Conservation (phyloP, 805 yeast species). For the Monosporozyma siamensis region DNA sequence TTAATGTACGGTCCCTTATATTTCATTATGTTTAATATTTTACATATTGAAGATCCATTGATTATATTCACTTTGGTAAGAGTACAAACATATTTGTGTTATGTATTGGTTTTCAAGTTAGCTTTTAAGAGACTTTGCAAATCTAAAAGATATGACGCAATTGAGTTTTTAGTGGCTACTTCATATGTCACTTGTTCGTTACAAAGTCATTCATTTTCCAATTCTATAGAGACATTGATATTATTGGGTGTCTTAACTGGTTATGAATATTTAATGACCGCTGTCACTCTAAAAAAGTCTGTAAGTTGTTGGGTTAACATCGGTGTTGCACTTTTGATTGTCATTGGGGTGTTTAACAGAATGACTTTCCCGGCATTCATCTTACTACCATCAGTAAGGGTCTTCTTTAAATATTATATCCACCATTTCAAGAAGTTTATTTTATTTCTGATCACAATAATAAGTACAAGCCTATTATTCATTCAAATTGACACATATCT, state of each 20-base stretch:
- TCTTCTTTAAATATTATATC: slow-evolving; percentile 36
- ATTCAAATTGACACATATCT: slow-evolving; percentile 47
- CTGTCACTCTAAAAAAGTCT: no score
- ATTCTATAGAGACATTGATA: slow-evolving; percentile 59
- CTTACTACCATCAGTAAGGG: slow-evolving; percentile 46
- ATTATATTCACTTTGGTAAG: slow-evolving; percentile 47
- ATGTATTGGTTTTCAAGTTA: slow-evolving; percentile 6
- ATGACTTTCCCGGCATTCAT: slow-evolving; percentile 75
- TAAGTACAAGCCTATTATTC: slow-evolving; percentile 29
- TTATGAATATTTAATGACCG: slow-evolving; percentile 26
- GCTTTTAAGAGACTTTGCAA: neutral
- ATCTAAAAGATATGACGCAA: neutral
- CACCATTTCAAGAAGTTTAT: slow-evolving; percentile 29
- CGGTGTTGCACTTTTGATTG: slow-evolving; percentile 40
- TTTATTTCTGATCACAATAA: slow-evolving; percentile 30
- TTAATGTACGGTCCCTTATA: slow-evolving; percentile 61
- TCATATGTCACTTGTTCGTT: slow-evolving; percentile 67
- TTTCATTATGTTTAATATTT: slow-evolving; percentile 15
- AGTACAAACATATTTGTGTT: slow-evolving; percentile 35
- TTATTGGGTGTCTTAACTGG: slow-evolving; percentile 35
- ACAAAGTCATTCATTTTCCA: slow-evolving; percentile 87
- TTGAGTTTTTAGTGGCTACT: slow-evolving; percentile 32
- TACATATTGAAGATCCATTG: slow-evolving; percentile 32
- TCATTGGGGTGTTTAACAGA: slow-evolving; percentile 75
- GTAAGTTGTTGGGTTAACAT: neutral